These are phyloP conservation scores for Chaetoceros tenuissimus DNA, from an alignment of 108 stramenopile species.

Conservation along the genomic window DNA sequence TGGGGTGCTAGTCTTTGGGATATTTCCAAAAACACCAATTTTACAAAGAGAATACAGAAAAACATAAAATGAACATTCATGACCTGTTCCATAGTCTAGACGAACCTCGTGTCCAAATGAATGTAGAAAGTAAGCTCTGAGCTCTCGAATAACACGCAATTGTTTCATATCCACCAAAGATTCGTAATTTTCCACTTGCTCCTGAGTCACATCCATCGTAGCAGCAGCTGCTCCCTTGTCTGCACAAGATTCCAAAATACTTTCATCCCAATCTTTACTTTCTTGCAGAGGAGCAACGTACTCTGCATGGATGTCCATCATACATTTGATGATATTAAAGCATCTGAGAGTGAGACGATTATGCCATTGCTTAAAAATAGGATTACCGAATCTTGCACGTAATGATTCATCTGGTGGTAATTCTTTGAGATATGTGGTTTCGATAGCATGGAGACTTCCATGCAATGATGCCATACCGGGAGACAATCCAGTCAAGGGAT, in stretches of 20 bases:
- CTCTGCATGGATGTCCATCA: slow-evolving; percentile 36
- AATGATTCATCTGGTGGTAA: slow-evolving; percentile 46
- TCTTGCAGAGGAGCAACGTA: slow-evolving; percentile 3
- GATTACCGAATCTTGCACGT: slow-evolving; percentile 71
- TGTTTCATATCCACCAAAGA: slow-evolving; percentile 19
- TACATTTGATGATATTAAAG: slow-evolving; percentile 38
- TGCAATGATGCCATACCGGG: slow-evolving; percentile 74
- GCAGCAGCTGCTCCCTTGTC: slow-evolving; percentile 54
- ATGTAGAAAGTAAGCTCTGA: slow-evolving; percentile 70
- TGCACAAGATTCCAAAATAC: slow-evolving; percentile 31
- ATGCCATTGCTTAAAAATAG: slow-evolving; percentile 72
- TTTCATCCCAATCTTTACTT: slow-evolving; percentile 7
- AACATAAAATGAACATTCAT: slow-evolving; percentile 89
- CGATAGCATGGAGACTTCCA: slow-evolving; percentile 53
- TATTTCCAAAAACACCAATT: slow-evolving; percentile 51
- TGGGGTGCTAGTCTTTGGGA: slow-evolving; percentile 16
- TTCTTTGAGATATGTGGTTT: slow-evolving; percentile 53
- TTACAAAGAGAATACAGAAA: slow-evolving; percentile 71
- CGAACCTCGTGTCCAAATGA: slow-evolving; percentile 86
- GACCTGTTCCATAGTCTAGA: slow-evolving; percentile 94
- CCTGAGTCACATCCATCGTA: not conserved
- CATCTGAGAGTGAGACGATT: slow-evolving; percentile 47
- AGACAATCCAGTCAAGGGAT: slow-evolving; percentile 43
- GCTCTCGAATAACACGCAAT: slow-evolving; percentile 39
- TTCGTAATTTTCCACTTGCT: not conserved